A percentile compares a stretch with the other conserved stretches of the same genome.
phyloP scores from a whole-genome alignment of 176 grass and related monocot genomes.

The Oryza meridionalis region DNA sequence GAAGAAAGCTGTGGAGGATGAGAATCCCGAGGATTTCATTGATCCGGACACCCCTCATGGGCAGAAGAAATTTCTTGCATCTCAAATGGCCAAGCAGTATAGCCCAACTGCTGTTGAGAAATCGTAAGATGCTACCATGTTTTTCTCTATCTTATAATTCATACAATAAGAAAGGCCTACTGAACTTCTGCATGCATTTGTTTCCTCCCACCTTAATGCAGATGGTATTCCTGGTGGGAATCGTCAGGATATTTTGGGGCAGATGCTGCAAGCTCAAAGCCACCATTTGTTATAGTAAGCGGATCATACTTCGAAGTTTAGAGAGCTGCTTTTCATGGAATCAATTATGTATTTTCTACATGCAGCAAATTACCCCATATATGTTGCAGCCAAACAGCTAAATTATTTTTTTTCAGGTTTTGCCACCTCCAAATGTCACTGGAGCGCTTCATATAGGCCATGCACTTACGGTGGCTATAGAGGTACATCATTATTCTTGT shows the following conservation, averaged over 20 bases:
- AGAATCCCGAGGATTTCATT: conserved; percentile 62
- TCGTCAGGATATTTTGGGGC: conserved; percentile 56
- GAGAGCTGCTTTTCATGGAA: neutral
- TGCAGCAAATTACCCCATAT: neutral
- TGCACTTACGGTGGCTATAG: conserved; percentile 58
- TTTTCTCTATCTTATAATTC: conserved; percentile 18
- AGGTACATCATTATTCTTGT: conserved; percentile 35
- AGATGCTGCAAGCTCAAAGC: conserved; percentile 59
- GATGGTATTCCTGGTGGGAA: conserved; percentile 78
- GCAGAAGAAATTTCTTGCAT: conserved; percentile 56
- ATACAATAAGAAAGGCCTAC: neutral
- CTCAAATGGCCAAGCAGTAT: conserved; percentile 64
- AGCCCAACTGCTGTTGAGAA: conserved; percentile 57
- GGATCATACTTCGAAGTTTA: neutral
- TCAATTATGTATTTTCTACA: neutral
- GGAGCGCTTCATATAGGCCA: conserved; percentile 75
- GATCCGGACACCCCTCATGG: conserved; percentile 52
- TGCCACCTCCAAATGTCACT: conserved; percentile 72
- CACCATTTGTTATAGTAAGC: conserved; percentile 73
- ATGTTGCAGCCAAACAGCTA: neutral
- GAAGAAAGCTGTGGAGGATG: conserved; percentile 53
- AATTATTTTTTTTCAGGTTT: conserved; percentile 41
- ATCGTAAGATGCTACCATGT: conserved; percentile 35
- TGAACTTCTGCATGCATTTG: conserved; percentile 1
- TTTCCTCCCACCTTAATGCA: conserved; percentile 8